Evolutionary conservation across 192 early-diverging fungal genomes (phyloP).

Genomic region (Backusella circina): DNA sequence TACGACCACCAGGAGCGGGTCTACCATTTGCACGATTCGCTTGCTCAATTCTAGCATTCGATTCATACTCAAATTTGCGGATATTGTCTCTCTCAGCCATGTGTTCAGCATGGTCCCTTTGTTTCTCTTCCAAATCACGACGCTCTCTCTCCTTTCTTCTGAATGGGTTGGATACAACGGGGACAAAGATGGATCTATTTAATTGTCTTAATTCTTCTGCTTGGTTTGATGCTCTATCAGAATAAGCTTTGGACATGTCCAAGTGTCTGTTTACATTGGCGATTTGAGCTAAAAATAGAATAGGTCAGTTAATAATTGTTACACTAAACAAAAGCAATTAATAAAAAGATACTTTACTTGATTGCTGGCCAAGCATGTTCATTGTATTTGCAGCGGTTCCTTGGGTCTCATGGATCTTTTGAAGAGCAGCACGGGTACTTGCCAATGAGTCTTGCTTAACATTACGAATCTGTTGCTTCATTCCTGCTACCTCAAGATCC

Average conservation of each 20-base stretch:
- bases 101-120: conserved; percentile 50
- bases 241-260: conserved; percentile 58
- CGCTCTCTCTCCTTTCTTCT: conserved; percentile 56
- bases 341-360: conserved; percentile 33
- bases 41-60: conserved; percentile 54
- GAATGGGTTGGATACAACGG: conserved; percentile 68
- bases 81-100: conserved; percentile 50
- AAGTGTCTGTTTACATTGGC: conserved; percentile 60
- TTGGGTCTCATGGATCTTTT: conserved; percentile 59
- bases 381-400: conserved; percentile 56
- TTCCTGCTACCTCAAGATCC: conserved; percentile 58
- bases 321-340: background rate
- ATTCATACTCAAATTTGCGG: conserved; percentile 49
- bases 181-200: conserved; percentile 73
- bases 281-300: conserved; percentile 32
- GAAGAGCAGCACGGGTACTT: conserved; percentile 62
- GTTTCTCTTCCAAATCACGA: conserved; percentile 47
- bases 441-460: conserved; percentile 64
- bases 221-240: conserved; percentile 49
- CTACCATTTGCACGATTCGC: conserved; percentile 38
- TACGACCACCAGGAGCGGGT: conserved; percentile 35
- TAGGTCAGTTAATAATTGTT: background rate
- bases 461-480: conserved; percentile 59
- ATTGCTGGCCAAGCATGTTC: conserved; percentile 63
- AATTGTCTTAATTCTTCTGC: conserved; percentile 59